Evolutionary conservation across 2,329 filamentous ascomycete species (phyloP).

Genomic region (Metarhizium sp.): DNA sequence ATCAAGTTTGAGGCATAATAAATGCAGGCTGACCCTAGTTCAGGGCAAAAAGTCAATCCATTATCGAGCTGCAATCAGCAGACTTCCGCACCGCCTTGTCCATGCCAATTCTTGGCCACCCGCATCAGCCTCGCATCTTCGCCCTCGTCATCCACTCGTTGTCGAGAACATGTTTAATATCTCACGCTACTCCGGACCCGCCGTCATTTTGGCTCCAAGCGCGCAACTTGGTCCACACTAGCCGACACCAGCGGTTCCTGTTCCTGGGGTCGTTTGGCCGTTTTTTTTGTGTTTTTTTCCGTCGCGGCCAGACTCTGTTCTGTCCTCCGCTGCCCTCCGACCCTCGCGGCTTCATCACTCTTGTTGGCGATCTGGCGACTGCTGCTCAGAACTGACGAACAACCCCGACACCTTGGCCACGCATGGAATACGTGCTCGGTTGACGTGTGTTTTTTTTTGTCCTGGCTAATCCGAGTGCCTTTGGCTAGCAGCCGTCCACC

Average conservation of each 20-base stretch:
- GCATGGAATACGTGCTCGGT: not conserved
- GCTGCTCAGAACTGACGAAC: not conserved
- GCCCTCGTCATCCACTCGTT: not conserved
- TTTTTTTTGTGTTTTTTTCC: not conserved
- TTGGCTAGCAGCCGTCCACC: not conserved
- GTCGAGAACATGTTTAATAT: not conserved
- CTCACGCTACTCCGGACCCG: not conserved
- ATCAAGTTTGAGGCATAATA: too few species aligned
- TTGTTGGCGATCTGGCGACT: not conserved
- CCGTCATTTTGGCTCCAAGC: not conserved
- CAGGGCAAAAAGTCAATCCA: too few species aligned
- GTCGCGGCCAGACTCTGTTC: not conserved
- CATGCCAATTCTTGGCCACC: not conserved
- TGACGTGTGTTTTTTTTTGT: not conserved
- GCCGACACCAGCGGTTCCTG: not conserved
- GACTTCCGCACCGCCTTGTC: not conserved
- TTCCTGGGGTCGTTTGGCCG: not conserved
- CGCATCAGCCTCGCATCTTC: not conserved
- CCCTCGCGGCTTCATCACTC: not conserved
- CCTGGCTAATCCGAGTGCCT: not conserved
- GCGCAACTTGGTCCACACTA: not conserved
- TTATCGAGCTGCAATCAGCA: too few species aligned
- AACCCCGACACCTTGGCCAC: not conserved
- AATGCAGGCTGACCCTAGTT: too few species aligned
- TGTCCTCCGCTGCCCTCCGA: not conserved